Conservation (phyloP, 2,329 filamentous ascomycete species). For the Periconia sp. region DNA sequence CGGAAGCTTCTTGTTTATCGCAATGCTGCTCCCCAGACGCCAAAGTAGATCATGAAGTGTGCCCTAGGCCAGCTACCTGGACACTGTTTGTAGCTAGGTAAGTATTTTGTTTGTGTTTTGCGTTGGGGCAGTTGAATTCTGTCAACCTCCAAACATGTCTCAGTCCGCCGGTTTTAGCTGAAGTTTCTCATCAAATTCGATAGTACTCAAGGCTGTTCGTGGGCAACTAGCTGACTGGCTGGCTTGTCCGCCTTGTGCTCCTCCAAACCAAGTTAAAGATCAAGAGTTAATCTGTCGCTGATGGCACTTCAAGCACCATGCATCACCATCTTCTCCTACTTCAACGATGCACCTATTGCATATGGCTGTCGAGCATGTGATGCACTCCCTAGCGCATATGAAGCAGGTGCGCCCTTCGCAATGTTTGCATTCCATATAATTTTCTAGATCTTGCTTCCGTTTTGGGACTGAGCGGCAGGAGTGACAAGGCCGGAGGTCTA, state of each 20-base stretch:
- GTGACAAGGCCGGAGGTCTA: conserved; percentile 58
- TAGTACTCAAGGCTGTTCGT: no score
- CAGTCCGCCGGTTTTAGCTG: no score
- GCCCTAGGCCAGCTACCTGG: no score
- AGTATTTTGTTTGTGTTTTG: no score
- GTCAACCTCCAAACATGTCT: no score
- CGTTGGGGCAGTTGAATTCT: no score
- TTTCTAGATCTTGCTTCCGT: conserved; percentile 66
- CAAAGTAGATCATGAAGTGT: no score
- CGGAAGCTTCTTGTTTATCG: no score
- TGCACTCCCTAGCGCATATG: conserved; percentile 68
- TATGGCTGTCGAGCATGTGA: conserved; percentile 56
- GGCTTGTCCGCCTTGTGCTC: not conserved
- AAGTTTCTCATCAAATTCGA: no score
- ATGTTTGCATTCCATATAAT: conserved; percentile 64
- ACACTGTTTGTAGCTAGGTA: no score
- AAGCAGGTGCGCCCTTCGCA: conserved; percentile 67
- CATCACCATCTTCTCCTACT: conserved; percentile 63
- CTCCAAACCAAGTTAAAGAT: not conserved
- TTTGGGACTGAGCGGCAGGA: conserved; percentile 68
- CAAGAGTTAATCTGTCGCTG: conserved; percentile 23
- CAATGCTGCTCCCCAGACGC: no score
- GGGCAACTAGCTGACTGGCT: not conserved
- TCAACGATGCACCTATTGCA: conserved; percentile 72
- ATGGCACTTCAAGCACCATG: conserved; percentile 65